Base-by-base conservation (phyloP, 768 basidiomycete species). In the Boletus coccyginus region DNA sequence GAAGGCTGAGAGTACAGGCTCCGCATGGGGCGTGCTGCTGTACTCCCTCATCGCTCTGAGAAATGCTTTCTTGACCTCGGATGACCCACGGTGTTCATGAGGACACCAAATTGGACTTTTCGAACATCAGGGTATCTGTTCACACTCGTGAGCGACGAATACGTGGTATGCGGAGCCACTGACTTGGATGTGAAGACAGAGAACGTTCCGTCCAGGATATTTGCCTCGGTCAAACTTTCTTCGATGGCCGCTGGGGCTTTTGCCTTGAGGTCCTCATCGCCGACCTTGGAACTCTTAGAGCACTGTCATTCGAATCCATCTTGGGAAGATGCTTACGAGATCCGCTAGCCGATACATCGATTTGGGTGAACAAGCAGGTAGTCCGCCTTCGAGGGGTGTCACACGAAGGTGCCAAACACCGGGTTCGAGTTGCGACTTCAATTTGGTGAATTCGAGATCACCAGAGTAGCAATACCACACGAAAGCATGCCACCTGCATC, bases 281-380 rank as follows among this genome's bases (percentile, higher is more conserved):
- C 61, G 12, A 67, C 14, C 66, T 67, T 42, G 4, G 7, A 38
- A 35, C 14, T 0, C 2, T 45, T 19, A 52, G 45, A 19, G n/a
- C 10, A 17, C 16, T 21, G 17, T 27, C 32, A 52, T 33, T 29
- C n/a, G 4, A 41, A 17, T 19, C 35, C 7, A 29, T 40, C 8
- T 29, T 9, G 21, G 27, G 27, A 33, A 10, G 8, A 52, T n/a
- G 1, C 59, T 56, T 24, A 71, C 73, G 21, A 72, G 70, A 24
- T 62, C 47, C 7, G 74, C 72, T 0, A 74, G 56, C 51, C 70
- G 69, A 33, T 73, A 74, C 71, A 74, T 74, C 0, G 73, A 74
- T 61, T 73, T 74, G 9, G 73, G 72, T n/a, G 72, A 73, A 52
- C 72, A 73, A 9, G 49, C 24, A 4, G 62, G 62, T 35, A 53